Evolutionary conservation across 177 flowering plant genomes (phyloP).

Genomic region (Vitis hybrid): DNA sequence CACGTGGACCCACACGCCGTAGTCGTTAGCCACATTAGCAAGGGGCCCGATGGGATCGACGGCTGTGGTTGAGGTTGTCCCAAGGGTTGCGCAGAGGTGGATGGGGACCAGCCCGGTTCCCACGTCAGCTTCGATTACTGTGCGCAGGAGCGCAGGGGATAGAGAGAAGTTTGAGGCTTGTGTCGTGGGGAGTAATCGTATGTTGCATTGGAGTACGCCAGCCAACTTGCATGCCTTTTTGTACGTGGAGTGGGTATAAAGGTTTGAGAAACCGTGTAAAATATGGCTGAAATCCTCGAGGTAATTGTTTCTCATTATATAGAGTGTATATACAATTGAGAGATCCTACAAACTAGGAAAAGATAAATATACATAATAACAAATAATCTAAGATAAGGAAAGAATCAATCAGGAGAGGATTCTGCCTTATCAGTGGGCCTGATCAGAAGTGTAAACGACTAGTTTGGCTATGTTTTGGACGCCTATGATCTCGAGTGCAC

Average conservation of each 20-base stretch:
- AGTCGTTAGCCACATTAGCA: slow-evolving; percentile 34
- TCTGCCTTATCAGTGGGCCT: slow-evolving; percentile 36
- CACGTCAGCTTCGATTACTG: slow-evolving; percentile 41
- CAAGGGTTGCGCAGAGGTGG: slow-evolving; percentile 55
- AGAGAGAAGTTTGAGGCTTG: slow-evolving; percentile 28
- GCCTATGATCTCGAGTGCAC: slow-evolving; percentile 23
- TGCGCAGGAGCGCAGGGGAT: slow-evolving; percentile 22
- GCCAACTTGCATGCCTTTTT: slow-evolving; percentile 47
- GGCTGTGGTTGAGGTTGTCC: slow-evolving; percentile 71
- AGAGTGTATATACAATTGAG: no score
- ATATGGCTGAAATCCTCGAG: no score
- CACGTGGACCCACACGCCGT: slow-evolving; percentile 59
- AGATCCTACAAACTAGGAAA: no score
- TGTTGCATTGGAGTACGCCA: slow-evolving; percentile 42
- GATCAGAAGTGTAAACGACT: slow-evolving; percentile 65
- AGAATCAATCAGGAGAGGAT: no score
- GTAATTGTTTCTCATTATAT: no score
- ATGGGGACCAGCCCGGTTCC: slow-evolving; percentile 55
- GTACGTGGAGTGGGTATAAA: slow-evolving; percentile 18
- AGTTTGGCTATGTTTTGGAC: slow-evolving; percentile 26
- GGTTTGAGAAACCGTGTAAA: no score
- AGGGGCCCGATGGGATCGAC: slow-evolving; percentile 50
- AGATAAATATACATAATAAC: no score
- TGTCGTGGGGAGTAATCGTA: slow-evolving; percentile 34
- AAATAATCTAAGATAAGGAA: no score